These are phyloP conservation scores for Globisporangium carolinianum DNA, from an alignment of 352 stramenopile species.

Conservation along the genomic window DNA sequence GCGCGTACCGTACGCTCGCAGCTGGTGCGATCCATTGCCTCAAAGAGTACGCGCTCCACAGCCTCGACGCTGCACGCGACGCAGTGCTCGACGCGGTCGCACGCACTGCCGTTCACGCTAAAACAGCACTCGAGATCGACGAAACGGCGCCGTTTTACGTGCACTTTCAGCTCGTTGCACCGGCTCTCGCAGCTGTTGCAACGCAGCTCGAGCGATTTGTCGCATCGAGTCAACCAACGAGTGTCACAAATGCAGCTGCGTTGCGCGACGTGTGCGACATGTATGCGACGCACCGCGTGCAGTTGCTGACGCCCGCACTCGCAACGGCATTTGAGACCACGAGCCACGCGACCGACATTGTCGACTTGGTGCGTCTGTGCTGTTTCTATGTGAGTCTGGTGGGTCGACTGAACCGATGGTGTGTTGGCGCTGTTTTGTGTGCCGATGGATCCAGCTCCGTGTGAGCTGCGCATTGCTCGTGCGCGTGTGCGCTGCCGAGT, in stretches of 20 bases:
- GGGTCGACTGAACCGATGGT: neutral
- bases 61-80: constrained; percentile 59
- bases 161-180: constrained; percentile 65
- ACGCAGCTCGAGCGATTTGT: constrained; percentile 56
- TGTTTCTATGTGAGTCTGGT: neutral
- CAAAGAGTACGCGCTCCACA: constrained; percentile 65
- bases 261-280: constrained; percentile 47
- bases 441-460: constrained; percentile 29
- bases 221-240: constrained; percentile 21
- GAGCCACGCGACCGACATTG: constrained; percentile 57
- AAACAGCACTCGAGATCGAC: constrained; percentile 32
- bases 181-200: constrained; percentile 44
- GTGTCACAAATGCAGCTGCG: constrained; percentile 31
- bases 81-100: constrained; percentile 51
- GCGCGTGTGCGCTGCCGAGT: constrained; percentile 69
- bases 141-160: constrained; percentile 75
- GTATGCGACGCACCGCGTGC: constrained; percentile 52
- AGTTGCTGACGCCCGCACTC: constrained; percentile 50
- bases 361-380: constrained; percentile 37
- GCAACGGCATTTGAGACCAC: constrained; percentile 38
- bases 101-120: constrained; percentile 10
- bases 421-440: neutral
- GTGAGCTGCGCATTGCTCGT: constrained; percentile 58
- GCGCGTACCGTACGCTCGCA: constrained; percentile 63
- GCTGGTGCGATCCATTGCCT: constrained; percentile 53